These are phyloP conservation scores for Saxophila tyrrhenica DNA, from an alignment of 495 filamentous ascomycete species.

Conservation along the genomic window DNA sequence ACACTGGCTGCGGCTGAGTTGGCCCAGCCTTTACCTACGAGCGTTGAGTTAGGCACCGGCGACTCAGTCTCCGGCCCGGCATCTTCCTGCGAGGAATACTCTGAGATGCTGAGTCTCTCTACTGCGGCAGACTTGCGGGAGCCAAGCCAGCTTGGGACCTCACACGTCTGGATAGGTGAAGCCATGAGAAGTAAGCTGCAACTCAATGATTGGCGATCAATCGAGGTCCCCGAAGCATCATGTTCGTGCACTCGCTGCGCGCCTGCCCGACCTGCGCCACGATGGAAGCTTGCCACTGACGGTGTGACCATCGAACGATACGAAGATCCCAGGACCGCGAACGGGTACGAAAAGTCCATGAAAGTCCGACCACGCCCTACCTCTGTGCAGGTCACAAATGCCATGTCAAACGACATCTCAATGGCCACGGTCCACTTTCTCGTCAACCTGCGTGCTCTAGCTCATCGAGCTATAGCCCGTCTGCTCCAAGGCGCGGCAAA, in stretches of 20 bases:
- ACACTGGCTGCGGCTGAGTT: background rate
- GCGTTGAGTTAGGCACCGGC: background rate
- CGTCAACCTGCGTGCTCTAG: constrained; percentile 43
- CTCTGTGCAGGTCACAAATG: constrained; percentile 28
- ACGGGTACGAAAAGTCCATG: constrained; percentile 36
- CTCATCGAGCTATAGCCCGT: constrained; percentile 41
- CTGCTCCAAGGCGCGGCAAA: background rate
- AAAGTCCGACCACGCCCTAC: constrained; percentile 41
- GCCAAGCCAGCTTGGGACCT: background rate
- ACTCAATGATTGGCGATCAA: background rate
- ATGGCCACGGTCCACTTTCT: constrained; percentile 34
- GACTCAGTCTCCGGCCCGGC: background rate
- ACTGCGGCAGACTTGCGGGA: background rate
- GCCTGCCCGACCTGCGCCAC: constrained; percentile 32
- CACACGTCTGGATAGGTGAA: background rate
- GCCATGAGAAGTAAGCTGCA: background rate
- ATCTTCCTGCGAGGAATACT: background rate
- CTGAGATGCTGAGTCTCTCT: background rate
- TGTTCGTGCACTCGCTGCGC: constrained; percentile 5
- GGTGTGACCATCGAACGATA: constrained; percentile 21
- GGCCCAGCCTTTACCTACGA: background rate
- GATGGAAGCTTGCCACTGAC: constrained; percentile 29
- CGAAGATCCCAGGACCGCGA: constrained; percentile 38
- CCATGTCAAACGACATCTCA: constrained; percentile 1
- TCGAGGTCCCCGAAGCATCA: background rate